Conservation (phyloP, 805 yeast genomes). For the Ogataea dorogensis region DNA sequence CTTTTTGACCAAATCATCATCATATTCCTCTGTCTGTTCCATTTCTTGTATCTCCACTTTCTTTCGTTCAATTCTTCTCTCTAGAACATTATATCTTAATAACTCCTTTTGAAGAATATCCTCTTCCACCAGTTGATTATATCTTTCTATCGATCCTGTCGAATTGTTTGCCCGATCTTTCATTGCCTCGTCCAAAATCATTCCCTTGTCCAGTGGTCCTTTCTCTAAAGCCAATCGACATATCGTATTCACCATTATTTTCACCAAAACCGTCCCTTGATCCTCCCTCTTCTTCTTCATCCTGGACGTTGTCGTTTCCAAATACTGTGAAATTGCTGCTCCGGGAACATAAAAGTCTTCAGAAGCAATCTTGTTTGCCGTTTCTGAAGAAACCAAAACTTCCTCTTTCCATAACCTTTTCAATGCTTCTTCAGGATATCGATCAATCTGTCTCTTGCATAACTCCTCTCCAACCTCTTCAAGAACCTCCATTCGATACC, state of each 20-base stretch:
- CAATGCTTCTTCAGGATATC: slow-evolving; percentile 34
- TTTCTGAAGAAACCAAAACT: slow-evolving; percentile 17
- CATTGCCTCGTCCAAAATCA: slow-evolving; percentile 8
- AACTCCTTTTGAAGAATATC: slow-evolving; percentile 33
- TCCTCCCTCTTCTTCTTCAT: background rate
- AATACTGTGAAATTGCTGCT: slow-evolving; percentile 13
- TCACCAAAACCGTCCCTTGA: slow-evolving; percentile 6
- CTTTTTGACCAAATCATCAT: slow-evolving; percentile 27
- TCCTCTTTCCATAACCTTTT: slow-evolving; percentile 24
- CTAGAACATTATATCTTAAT: slow-evolving; percentile 21
- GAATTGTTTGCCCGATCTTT: background rate
- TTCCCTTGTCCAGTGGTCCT: slow-evolving; percentile 2
- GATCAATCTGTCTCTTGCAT: slow-evolving; percentile 18
- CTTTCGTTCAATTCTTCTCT: slow-evolving; percentile 20
- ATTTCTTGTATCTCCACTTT: slow-evolving; percentile 14
- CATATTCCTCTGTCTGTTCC: slow-evolving; percentile 3
- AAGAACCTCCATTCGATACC: slow-evolving; percentile 32
- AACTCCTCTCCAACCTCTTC: slow-evolving; percentile 23
- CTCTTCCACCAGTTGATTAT: slow-evolving; percentile 15
- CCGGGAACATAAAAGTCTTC: slow-evolving; percentile 16
- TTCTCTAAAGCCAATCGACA: slow-evolving; percentile 11
- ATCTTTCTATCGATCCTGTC: slow-evolving; percentile 10
- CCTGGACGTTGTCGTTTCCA: slow-evolving; percentile 7
- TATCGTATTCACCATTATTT: slow-evolving; percentile 12
- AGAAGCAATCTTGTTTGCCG: slow-evolving; percentile 13